Conservation (phyloP, 2,329 filamentous ascomycete genomes). For the Nigrospora oryzae region DNA sequence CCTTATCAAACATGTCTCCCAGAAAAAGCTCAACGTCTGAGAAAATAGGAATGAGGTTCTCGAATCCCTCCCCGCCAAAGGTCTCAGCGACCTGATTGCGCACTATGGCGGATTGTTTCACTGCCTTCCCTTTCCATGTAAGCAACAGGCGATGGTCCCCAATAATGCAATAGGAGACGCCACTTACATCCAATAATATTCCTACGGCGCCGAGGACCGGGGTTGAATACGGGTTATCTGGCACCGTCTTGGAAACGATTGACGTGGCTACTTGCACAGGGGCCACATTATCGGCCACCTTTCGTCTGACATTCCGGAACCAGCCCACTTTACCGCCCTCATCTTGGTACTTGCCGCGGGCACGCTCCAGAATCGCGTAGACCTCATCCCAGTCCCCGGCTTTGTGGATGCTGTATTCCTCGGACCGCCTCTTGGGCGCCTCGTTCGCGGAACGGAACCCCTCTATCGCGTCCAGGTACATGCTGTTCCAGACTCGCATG, state of each 20-base stretch:
- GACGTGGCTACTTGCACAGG: neutral
- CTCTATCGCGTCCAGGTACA: neutral
- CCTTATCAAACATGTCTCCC: neutral
- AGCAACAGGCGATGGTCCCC: neutral
- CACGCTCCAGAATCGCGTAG: conserved; percentile 1
- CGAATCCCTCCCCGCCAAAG: neutral
- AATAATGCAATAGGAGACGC: no score
- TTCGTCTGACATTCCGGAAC: neutral
- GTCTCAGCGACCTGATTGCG: neutral
- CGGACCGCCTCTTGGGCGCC: neutral
- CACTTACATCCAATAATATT: conserved; percentile 3
- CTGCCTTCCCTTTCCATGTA: neutral
- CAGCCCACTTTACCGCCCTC: neutral
- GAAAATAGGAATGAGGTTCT: conserved; percentile 3
- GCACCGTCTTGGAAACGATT: neutral
- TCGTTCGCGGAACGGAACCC: neutral
- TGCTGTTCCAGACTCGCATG: neutral
- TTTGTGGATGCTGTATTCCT: neutral
- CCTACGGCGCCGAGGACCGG: conserved; percentile 3
- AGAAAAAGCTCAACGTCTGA: conserved; percentile 5
- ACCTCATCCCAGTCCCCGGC: neutral
- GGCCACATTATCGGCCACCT: conserved; percentile 2
- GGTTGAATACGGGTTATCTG: conserved; percentile 1
- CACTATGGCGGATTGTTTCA: neutral
- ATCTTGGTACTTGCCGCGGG: conserved; percentile 1